A percentile compares a stretch with the other conserved stretches of the same genome.
These are phyloP conservation scores for Allodekkera sacchari DNA, from an alignment of 805 yeast genomes.

Conservation along the genomic window DNA sequence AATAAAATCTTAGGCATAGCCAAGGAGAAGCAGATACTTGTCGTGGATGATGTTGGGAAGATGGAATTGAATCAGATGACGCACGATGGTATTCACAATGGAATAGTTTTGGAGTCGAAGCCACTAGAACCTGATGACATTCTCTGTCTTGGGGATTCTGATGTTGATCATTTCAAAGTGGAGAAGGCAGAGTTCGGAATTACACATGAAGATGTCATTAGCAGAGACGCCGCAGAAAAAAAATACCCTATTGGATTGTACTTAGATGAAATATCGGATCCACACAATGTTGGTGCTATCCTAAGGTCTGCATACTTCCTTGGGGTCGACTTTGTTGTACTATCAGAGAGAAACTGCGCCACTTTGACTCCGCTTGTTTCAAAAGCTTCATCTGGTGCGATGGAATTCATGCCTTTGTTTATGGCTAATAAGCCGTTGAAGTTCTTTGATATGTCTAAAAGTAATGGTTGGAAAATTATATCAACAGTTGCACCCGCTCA, in stretches of 20 bases:
- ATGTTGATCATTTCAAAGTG: conserved; percentile 4
- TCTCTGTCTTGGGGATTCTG: conserved; percentile 2
- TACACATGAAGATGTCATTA: neutral
- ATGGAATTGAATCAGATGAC: conserved; percentile 54
- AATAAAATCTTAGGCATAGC: conserved; percentile 41
- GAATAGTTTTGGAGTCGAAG: conserved; percentile 62
- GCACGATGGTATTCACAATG: conserved; percentile 71
- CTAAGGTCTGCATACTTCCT: conserved; percentile 71
- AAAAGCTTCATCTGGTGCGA: conserved; percentile 79
- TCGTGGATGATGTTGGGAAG: conserved; percentile 24
- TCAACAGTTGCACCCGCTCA: conserved; percentile 43
- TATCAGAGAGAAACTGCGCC: conserved; percentile 66
- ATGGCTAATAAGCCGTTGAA: conserved; percentile 48
- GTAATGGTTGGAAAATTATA: conserved; percentile 64
- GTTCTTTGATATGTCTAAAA: conserved; percentile 48
- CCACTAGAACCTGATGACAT: conserved; percentile 32
- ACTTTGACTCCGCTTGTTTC: conserved; percentile 69
- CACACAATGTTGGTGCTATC: conserved; percentile 82
- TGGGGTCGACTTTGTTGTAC: conserved; percentile 72
- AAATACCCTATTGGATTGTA: conserved; percentile 61
- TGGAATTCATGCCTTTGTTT: conserved; percentile 62
- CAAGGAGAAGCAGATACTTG: conserved; percentile 30
- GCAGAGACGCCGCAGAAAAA: conserved; percentile 10
- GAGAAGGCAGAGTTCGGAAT: conserved; percentile 1
- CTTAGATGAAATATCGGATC: conserved; percentile 75